Evolutionary conservation across 192 early-diverging fungal species (phyloP).

Genomic region (Podila epicladia): DNA sequence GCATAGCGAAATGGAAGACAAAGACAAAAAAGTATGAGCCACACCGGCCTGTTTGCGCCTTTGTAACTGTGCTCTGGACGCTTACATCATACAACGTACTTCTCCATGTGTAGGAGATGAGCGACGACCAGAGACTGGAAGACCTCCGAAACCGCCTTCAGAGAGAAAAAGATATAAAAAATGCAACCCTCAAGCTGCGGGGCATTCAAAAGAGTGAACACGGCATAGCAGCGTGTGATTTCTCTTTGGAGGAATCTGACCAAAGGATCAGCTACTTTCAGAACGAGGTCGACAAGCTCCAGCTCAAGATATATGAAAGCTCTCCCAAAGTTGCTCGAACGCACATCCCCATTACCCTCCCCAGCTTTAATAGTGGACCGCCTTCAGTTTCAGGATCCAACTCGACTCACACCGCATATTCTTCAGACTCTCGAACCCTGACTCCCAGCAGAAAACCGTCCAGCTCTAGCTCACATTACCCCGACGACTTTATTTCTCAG

Average conservation of each 20-base stretch:
- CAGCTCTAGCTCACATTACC: slow-evolving; percentile 41
- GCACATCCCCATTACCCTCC: slow-evolving; percentile 32
- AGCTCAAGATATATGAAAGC: slow-evolving; percentile 43
- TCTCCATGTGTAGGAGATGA: slow-evolving; percentile 23
- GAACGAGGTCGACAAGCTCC: slow-evolving; percentile 70
- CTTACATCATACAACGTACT: slow-evolving; percentile 4
- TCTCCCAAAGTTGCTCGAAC: slow-evolving; percentile 16
- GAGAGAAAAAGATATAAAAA: slow-evolving; percentile 51
- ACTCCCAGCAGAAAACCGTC: slow-evolving; percentile 17
- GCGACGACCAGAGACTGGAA: slow-evolving; percentile 44
- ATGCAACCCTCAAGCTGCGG: slow-evolving; percentile 45
- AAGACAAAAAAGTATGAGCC: neutral
- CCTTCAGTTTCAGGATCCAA: neutral
- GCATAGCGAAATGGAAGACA: neutral
- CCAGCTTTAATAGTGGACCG: slow-evolving; percentile 30
- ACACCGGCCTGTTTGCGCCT: too few relatives aligned
- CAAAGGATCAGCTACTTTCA: slow-evolving; percentile 75
- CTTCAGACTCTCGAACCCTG: neutral
- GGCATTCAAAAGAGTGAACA: slow-evolving; percentile 41
- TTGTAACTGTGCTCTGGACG: too few relatives aligned
- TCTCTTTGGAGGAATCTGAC: slow-evolving; percentile 69
- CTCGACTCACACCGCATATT: neutral
- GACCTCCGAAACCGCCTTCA: slow-evolving; percentile 46
- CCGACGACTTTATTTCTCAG: slow-evolving; percentile 45
- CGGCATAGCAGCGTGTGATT: slow-evolving; percentile 75